Base-by-base conservation (phyloP, 2,329 filamentous ascomycete species). In the Neofusicoccum laricinum region DNA sequence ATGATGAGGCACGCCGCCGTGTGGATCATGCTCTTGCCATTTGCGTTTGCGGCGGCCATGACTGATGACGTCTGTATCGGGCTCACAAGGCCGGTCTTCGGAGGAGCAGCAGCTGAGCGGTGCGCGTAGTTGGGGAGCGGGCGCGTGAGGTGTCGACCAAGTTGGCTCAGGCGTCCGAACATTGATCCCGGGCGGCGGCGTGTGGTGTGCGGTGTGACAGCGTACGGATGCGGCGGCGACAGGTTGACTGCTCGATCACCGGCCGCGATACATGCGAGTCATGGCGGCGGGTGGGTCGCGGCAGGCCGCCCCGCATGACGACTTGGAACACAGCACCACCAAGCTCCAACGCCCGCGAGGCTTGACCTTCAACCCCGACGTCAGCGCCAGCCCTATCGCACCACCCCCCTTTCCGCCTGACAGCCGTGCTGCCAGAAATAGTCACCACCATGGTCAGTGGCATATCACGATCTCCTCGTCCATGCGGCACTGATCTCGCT, bases 1-100 rank as follows among this genome's bases (percentile, higher is more conserved):
- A 99, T 98, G 66, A 99, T 93, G 68, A 98, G 80, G 77, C 92
- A 96, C 64, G 90, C 94, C 11, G 94, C 95, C 51, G 93, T 97
- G 74, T 92, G 88, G 70, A 98, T 96, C 66, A 85, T 88, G 73
- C 88, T 83, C 71, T 84, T 81, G 71, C 84, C 84, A 68, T 85
- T 82, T 72, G 86, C 82, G 40, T 67, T 53, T 36, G 66, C 53
- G 50, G 66, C 64, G 65, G 83, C 81, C 71, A 84, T 82, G 67
- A 73, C 71, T 55, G 74, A 73, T 75, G 76, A 78, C 75, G 76
- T 75, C 43, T 64, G 63, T 67, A 75, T 74, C 61, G 49, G 45
- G 64, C 51, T 46, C 17, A 50, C 71, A 80, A 78, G 66, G 78
- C 80, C 80, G 84, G 63, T 61, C 40, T 62, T 65, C 38, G 72